Base-by-base conservation (phyloP, 2,329 filamentous ascomycete species). In the Aspergillus unguis region DNA sequence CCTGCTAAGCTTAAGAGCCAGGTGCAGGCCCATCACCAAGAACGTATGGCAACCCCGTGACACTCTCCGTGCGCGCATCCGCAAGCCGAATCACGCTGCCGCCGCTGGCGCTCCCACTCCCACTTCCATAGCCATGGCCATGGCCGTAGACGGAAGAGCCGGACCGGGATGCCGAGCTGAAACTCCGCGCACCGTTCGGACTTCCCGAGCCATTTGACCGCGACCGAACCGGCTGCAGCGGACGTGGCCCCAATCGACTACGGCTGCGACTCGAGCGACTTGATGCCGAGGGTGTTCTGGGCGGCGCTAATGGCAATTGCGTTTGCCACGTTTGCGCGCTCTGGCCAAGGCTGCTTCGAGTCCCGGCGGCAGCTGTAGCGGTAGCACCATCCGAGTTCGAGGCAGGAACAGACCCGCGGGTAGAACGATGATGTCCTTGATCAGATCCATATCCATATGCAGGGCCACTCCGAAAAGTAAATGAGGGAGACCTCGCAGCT, bases 61-160 rank as follows among this genome's bases (percentile, higher is more conserved):
- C 47, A 29, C 32, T 44, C 40, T 50, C 49, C 48, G 58, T 60
- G 32, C 56, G 60, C 6, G 65, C 60, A 46, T 69, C 64, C 25
- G 63, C 58, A 31, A 73, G 56, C 11, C 67, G 70, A 58, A 75
- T 72, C n/a, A 75, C 71, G 58, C 71, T 74, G 9, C 66, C 69
- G 37, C 37, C 37, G 26, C 37, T 37, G 9, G 23, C 9, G n/a
- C 35, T 40, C 37, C 3, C 37, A 40, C 36, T 40, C 3, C 17
- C 36, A 40, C 37, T 25, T 28, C 56, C 66, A 4, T 69, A 72
- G 49, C 17, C 17, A 17, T 17, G 17, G 17, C 17, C 17, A 17
- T 17, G 17, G 17, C 17, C 17, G 17, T 17, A 17, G 17, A 17
- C 17, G 17, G 63, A 67, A 36, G 46, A 48, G 4, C 46, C 37